Evolutionary conservation across 2,329 filamentous ascomycete genomes (phyloP).

Genomic region (Penicillium sp.): DNA sequence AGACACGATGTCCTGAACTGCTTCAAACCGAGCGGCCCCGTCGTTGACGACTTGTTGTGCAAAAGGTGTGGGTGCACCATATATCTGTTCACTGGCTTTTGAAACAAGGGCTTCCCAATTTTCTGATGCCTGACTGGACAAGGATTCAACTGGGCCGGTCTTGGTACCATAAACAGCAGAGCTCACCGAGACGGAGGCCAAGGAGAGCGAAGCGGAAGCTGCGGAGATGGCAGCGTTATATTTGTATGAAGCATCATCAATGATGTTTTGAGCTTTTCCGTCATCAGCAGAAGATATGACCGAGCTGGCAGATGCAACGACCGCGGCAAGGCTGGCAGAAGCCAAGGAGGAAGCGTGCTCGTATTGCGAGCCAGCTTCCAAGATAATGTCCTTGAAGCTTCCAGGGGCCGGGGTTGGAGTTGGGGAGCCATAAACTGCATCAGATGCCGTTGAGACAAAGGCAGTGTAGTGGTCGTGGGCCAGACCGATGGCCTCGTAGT

Average conservation of each 20-base stretch:
- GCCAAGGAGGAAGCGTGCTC: conserved; percentile 39
- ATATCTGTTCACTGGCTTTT: conserved; percentile 69
- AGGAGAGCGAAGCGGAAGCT: conserved; percentile 45
- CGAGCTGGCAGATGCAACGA: conserved; percentile 44
- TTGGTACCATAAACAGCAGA: conserved; percentile 49
- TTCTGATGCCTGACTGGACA: conserved; percentile 58
- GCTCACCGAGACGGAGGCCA: conserved; percentile 45
- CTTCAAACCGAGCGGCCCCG: conserved; percentile 66
- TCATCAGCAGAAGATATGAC: conserved; percentile 36
- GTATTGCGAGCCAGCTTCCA: conserved; percentile 40
- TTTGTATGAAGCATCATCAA: conserved; percentile 47
- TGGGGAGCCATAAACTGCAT: conserved; percentile 66
- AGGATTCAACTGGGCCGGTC: conserved; percentile 46
- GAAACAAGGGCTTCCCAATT: conserved; percentile 67
- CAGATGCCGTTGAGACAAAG: conserved; percentile 72
- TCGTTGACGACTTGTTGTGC: conserved; percentile 64
- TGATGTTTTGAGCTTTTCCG: conserved; percentile 40
- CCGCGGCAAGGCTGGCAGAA: conserved; percentile 43
- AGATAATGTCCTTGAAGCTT: conserved; percentile 37
- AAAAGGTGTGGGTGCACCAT: conserved; percentile 66
- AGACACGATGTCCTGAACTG: conserved; percentile 71
- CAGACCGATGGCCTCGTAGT: conserved; percentile 76
- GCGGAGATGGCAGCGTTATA: conserved; percentile 48
- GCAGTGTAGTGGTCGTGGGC: conserved; percentile 78
- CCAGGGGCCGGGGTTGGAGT: conserved; percentile 43